A percentile compares a stretch with the other conserved stretches of the same genome.
Conservation (phyloP, 2,329 filamentous ascomycete genomes). For the Ophiocordyceps camponoti-saundersi region DNA sequence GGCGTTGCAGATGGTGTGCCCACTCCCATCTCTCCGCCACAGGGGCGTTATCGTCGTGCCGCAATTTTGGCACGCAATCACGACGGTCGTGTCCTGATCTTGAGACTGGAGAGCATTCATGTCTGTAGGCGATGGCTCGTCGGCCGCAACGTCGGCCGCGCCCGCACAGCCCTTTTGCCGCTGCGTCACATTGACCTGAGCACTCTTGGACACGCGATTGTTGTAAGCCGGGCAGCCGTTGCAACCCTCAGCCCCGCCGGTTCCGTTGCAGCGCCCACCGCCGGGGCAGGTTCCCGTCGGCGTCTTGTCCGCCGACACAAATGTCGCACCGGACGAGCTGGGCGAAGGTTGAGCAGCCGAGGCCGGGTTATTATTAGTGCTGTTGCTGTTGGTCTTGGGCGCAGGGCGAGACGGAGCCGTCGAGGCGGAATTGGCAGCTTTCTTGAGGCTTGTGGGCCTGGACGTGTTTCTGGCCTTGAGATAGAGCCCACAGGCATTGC, state of each 20-base stretch:
- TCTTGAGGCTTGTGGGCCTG: slow-evolving; percentile 79
- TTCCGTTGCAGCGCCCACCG: slow-evolving; percentile 88
- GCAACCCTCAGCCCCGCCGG: slow-evolving; percentile 85
- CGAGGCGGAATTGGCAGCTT: slow-evolving; percentile 39
- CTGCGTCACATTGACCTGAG: slow-evolving; percentile 47
- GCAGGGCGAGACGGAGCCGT: slow-evolving; percentile 24
- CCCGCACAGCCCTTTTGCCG: slow-evolving; percentile 20
- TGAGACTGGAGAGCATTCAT: slow-evolving; percentile 17
- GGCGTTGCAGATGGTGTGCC: slow-evolving; percentile 95
- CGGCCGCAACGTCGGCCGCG: slow-evolving; percentile 7
- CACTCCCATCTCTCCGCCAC: slow-evolving; percentile 85
- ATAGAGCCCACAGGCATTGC: slow-evolving; percentile 93
- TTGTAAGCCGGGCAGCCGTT: slow-evolving; percentile 95
- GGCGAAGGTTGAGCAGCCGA: slow-evolving; percentile 21
- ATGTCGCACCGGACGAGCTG: slow-evolving; percentile 40
- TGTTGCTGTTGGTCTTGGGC: slow-evolving; percentile 13
- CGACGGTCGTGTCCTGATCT: slow-evolving; percentile 19
- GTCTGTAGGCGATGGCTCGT: slow-evolving; percentile 14
- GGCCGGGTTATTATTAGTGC: slow-evolving; percentile 8
- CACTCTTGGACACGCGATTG: slow-evolving; percentile 82
- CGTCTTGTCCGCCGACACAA: slow-evolving; percentile 60
- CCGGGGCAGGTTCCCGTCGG: slow-evolving; percentile 83
- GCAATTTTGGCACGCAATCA: slow-evolving; percentile 94
- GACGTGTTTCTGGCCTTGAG: slow-evolving; percentile 83
- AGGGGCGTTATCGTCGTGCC: slow-evolving; percentile 90